Evolutionary conservation across 1,284 basidiomycete species (phyloP).

Genomic region (Tremellales sp.): DNA sequence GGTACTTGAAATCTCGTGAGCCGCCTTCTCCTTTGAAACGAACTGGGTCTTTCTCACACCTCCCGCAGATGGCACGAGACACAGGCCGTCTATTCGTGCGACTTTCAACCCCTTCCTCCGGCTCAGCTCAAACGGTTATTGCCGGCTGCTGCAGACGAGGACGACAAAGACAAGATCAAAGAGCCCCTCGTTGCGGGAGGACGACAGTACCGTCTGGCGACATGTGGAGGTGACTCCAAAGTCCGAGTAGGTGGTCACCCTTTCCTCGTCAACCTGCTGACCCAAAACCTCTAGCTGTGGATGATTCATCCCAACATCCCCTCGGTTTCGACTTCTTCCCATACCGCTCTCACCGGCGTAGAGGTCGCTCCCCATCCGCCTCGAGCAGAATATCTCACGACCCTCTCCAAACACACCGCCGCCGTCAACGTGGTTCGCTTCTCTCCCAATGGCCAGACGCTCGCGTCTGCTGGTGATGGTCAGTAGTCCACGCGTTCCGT

Average conservation of each 20-base stretch:
- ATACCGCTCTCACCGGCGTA: slow-evolving; percentile 57
- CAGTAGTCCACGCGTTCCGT: slow-evolving; percentile 37
- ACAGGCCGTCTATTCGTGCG: slow-evolving; percentile 88
- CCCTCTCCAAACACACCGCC: slow-evolving; percentile 86
- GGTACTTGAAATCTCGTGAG: slow-evolving; percentile 48
- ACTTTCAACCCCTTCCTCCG: slow-evolving; percentile 72
- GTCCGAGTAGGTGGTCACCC: slow-evolving; percentile 67
- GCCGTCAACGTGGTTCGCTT: slow-evolving; percentile 96
- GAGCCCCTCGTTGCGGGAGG: slow-evolving; percentile 37
- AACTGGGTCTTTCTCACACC: neutral
- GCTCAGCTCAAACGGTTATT: slow-evolving; percentile 51
- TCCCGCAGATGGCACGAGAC: slow-evolving; percentile 71
- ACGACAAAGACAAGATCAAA: slow-evolving; percentile 24
- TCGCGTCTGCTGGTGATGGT: slow-evolving; percentile 95
- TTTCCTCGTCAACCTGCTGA: neutral
- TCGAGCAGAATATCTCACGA: slow-evolving; percentile 93
- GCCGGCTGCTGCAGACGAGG: slow-evolving; percentile 32
- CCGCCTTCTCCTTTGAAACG: slow-evolving; percentile 3
- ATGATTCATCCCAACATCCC: slow-evolving; percentile 87
- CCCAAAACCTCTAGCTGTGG: slow-evolving; percentile 65
- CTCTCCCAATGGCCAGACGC: slow-evolving; percentile 88
- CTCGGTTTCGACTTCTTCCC: slow-evolving; percentile 52
- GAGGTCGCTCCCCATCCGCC: slow-evolving; percentile 61
- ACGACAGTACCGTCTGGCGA: slow-evolving; percentile 79
- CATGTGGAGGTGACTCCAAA: slow-evolving; percentile 95